These are phyloP conservation scores for Smittium mucronatum DNA, from an alignment of 371 early-diverging fungal genomes.

Conservation along the genomic window DNA sequence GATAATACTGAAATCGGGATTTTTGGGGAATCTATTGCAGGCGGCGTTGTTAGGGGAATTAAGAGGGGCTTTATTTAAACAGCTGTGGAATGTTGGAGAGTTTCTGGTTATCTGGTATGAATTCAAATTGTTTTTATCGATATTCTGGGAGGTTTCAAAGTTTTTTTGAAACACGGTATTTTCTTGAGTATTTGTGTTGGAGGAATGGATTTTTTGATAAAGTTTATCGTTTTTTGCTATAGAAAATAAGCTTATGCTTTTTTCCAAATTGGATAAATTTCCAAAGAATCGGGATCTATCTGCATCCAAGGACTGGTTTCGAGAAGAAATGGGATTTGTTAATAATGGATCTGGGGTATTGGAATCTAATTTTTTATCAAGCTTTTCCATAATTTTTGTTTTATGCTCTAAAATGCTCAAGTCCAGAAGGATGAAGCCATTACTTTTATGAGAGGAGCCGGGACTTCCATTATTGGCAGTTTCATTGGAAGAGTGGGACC, in stretches of 20 bases:
- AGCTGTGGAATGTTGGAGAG: too few species aligned
- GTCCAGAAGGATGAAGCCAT: not conserved
- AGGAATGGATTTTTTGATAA: not conserved
- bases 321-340: too few species aligned
- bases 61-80: too few species aligned
- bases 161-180: too few species aligned
- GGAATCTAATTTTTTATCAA: not conserved
- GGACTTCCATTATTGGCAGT: constrained; percentile 15
- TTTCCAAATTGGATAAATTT: not conserved
- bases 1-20: too few species aligned
- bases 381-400: not conserved
- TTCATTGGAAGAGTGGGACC: not conserved
- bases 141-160: too few species aligned
- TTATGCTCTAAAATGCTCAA: not conserved
- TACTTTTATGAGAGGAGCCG: not conserved
- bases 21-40: too few species aligned
- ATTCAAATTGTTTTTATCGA: not conserved
- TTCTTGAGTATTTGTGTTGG: too few species aligned
- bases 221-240: not conserved
- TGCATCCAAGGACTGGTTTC: too few species aligned
- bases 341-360: too few species aligned
- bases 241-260: not conserved
- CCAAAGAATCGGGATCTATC: not conserved
- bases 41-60: too few species aligned
- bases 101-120: not conserved